Conservation (phyloP, 352 stramenopile species). For the Globisporangium acanthophoron region DNA sequence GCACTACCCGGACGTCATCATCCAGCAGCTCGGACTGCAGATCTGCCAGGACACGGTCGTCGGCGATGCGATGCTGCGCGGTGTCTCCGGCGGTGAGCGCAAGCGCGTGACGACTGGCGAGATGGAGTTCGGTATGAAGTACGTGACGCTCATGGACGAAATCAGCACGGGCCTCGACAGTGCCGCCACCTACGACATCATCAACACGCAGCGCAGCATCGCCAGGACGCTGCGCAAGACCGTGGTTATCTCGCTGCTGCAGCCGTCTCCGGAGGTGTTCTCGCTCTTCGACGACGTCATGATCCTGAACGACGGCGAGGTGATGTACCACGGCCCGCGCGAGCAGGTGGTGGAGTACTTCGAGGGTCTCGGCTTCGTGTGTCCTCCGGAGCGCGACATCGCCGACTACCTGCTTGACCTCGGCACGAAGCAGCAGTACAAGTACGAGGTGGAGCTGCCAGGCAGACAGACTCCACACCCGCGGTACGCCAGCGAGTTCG, state of each 20-base stretch:
- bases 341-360: slow-evolving; percentile 27
- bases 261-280: slow-evolving; percentile 53
- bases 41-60: slow-evolving; percentile 1
- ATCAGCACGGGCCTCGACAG: slow-evolving; percentile 90
- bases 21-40: slow-evolving; percentile 5
- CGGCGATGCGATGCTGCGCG: slow-evolving; percentile 37
- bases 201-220: slow-evolving; percentile 42
- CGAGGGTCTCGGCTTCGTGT: slow-evolving; percentile 39
- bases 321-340: slow-evolving; percentile 54
- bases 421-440: slow-evolving; percentile 21
- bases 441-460: slow-evolving; percentile 25
- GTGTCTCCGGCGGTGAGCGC: slow-evolving; percentile 31
- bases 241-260: slow-evolving; percentile 47
- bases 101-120: too few species aligned
- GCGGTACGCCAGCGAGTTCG: slow-evolving; percentile 25
- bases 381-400: slow-evolving; percentile 33
- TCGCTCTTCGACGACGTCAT: slow-evolving; percentile 55
- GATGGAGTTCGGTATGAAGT: not conserved
- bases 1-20: not conserved
- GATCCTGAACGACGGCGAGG: slow-evolving; percentile 47
- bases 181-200: slow-evolving; percentile 87
- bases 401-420: slow-evolving; percentile 55
- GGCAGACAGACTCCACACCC: slow-evolving; percentile 15
- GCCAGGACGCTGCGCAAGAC: slow-evolving; percentile 38
- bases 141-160: slow-evolving; percentile 76